Evolutionary conservation across 2,329 filamentous ascomycete genomes (phyloP), one percentile per base, ranked within the genome.

Genomic region (Davidsoniella virescens): DNA sequence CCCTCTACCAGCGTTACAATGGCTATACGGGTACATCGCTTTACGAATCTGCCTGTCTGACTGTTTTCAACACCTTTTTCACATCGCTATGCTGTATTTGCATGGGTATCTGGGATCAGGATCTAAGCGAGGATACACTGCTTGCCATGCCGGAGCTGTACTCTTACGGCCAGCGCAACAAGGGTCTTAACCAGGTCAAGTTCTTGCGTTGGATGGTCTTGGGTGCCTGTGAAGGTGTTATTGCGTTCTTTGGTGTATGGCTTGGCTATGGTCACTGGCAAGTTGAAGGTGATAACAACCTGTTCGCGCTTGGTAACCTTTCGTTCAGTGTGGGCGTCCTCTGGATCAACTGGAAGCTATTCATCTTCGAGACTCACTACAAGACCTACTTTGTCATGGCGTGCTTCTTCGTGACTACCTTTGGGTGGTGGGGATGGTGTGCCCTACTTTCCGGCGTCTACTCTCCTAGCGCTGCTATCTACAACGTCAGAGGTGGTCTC

Each of bases 81-180:
- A 95, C 90, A 0, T 92, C 84, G 52, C 69, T 95, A 2, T 80
- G 82, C 40, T 85, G 92, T 20, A 93, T 96, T 55, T 84, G 93
- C 58, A 75, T 94, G 55, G 90, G 87, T 9, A 82, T 94, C 16
- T 94, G 92, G 66, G 88, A 94, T 60, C 87, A 94, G 62, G 90
- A 96, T 60, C 72, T 96, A 2, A 69, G 74, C 3, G 82, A 87
- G 0, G 78, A 86, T 29, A 96, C 90, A 0, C 70, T 96, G 2
- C 71, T 96, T n/a, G 90, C 90, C 0, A 82, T 94, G 0, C 90
- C 90, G 0, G 90, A 96, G 62, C 73, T 96, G 1, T 96, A 96
- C 63, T 78, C 79, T 9, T 85, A 82, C 55, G 87, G 87, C 4
- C 87, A 92, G 65, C 75, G 75, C 17, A 75, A 75, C 54, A 67